Base-by-base conservation (phyloP, 352 stramenopile genomes). In the Globisporangium paddicum region DNA sequence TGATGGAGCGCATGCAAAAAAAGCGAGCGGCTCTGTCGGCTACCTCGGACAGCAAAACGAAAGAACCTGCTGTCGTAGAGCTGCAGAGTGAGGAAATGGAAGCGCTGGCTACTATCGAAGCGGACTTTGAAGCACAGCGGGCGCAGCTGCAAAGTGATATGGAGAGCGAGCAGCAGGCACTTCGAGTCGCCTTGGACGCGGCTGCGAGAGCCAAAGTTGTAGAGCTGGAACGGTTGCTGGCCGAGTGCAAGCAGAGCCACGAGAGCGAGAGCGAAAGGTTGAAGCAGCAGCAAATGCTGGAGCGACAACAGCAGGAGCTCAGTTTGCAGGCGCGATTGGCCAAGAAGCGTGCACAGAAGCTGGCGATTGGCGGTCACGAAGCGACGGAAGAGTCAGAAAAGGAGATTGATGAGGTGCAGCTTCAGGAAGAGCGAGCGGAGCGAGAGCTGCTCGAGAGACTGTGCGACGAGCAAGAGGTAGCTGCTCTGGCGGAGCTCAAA, bases 261-360 rank as follows among this genome's bases (percentile, higher is more conserved):
- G 60, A 68, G 11, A 48, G 50, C 2, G 71, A 84, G 28, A 58
- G 66, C 2, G 47, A 45, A 10, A 68, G 53, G 10, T 47, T 84
- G 25, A 51, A 73, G 38, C 51, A 77, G 46, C 40, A 60, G 26
- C 59, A 81, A 25, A 51, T 63, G 19, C 65, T 73, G 3, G 66
- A 75, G 47, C 69, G 70, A 30, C 52, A 64, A 13, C 66, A 64
- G 3, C 71, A 82, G 41, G 77, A 86, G 58, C 54, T 75, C 18
- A 63, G 60, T 56, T 44, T 86, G 8, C 71, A 76, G 47, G 64
- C 76, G 42, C 68, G 71, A 9, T 54, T 86, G 13, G 48, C 55
- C 7, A 68, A 73, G 28, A 82, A 74, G 19, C 52, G 64, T 6
- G 53, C 63, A 9, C 58, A 55, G n/a, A 55, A 38, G 37, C 46